Base-by-base conservation (phyloP, 768 basidiomycete species). In the Heimioporus sp. region DNA sequence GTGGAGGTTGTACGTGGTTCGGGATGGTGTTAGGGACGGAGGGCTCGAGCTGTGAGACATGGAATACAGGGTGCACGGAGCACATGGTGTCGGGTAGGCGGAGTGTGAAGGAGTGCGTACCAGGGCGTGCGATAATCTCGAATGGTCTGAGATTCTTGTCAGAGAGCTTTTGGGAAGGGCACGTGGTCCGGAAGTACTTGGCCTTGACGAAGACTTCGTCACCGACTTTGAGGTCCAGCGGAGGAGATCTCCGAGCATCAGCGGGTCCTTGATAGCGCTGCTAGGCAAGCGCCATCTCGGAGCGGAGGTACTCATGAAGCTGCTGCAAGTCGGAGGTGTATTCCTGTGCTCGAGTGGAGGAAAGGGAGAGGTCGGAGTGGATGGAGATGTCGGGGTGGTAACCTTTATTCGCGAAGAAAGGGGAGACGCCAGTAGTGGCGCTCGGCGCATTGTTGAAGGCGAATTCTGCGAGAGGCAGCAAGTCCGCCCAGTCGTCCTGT, bases 401-500 rank as follows among this genome's bases (percentile, higher is more conserved):
- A 41, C 19, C 19, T 17, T 41, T 41, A 12, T 41, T 41, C 4
- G 21, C 19, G 11, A 41, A 41, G 40, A 41, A 41, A 1, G 12
- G 19, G 10, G 40, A 41, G 2, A 41, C 19, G 11, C 40, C 21
- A 21, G 40, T 41, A 10, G 40, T 41, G 2, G 21, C 19, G 24
- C 20, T 41, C 6, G 11, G 36, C 16, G 11, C 16, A 16, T 37
- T 37, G 12, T 37, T 37, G 36, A 15, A 37, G 9, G 21, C 19
- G 24, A 41, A 41, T 15, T 41, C 40, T 24, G 10, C 21, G 5
- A 41, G 31, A 3, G 43, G 28, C 15, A 44, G 32, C 8, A 44
- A 31, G 5, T 44, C 31, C 2, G 28, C 17, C 43, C 52, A 54
- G 28, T 54, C 46, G 15, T 54, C 43, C 19, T 54, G 52, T 13